These are phyloP conservation scores for Rhodomyrtus tomentosa DNA, from an alignment of 345 rosid species.

Conservation along the genomic window DNA sequence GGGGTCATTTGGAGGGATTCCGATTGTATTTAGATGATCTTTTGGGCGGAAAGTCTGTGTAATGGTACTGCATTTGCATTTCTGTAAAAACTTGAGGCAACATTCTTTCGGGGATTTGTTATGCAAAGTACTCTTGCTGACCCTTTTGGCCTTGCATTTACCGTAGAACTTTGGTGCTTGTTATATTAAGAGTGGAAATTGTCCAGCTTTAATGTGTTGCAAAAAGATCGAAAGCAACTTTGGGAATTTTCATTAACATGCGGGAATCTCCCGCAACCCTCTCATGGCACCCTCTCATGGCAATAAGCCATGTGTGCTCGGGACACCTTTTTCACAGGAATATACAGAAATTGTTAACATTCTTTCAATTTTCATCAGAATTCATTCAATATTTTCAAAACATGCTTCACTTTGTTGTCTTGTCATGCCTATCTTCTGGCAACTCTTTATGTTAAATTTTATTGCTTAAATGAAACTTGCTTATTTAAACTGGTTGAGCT, in stretches of 20 bases:
- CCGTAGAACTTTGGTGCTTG: not conserved
- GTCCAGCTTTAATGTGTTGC: not conserved
- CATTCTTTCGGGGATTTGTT: not conserved
- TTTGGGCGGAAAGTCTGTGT: not conserved
- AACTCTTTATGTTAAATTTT: not conserved
- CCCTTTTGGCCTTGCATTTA: not conserved
- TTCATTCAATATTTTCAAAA: not conserved
- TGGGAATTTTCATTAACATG: not conserved
- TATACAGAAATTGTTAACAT: not conserved
- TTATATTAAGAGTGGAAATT: not conserved
- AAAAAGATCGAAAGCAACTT: too few relatives aligned
- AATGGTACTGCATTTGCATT: not conserved
- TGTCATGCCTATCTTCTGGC: not conserved
- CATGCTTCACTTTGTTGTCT: not conserved
- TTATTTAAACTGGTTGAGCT: not conserved
- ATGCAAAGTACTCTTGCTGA: not conserved
- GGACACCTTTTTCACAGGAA: not conserved
- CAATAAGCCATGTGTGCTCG: not conserved
- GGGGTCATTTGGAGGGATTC: too few relatives aligned
- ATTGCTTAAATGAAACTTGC: not conserved
- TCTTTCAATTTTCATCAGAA: not conserved
- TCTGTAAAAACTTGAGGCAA: not conserved
- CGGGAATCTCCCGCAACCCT: not conserved
- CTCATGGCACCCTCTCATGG: not conserved
- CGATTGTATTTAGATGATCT: not conserved